These are phyloP conservation scores for Penicillium sclerotigenum DNA, from an alignment of 2,329 filamentous ascomycete species.

Conservation along the genomic window DNA sequence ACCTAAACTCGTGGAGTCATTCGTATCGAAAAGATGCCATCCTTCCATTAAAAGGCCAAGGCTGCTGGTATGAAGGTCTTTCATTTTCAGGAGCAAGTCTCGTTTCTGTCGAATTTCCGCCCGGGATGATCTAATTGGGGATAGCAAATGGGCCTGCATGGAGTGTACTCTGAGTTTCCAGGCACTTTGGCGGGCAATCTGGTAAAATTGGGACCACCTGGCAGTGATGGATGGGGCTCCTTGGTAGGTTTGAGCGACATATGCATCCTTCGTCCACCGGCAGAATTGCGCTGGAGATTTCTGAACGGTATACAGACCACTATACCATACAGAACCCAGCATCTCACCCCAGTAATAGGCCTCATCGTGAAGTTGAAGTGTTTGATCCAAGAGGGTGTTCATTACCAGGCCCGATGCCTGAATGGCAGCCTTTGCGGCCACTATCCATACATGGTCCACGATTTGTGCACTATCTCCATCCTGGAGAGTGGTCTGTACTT, in stretches of 20 bases:
- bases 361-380: constrained; percentile 77
- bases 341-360: constrained; percentile 96
- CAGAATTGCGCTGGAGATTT: constrained; percentile 75
- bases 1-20: constrained; percentile 53
- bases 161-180: constrained; percentile 66
- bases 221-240: constrained; percentile 32
- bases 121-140: constrained; percentile 72
- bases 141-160: constrained; percentile 69
- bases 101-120: constrained; percentile 74
- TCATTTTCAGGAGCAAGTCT: constrained; percentile 65
- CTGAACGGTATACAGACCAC: constrained; percentile 79
- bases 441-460: constrained; percentile 81
- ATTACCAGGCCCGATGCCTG: constrained; percentile 82
- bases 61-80: constrained; percentile 78
- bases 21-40: constrained; percentile 66
- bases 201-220: constrained; percentile 67
- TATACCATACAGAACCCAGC: constrained; percentile 71
- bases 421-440: constrained; percentile 87
- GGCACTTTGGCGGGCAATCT: constrained; percentile 72
- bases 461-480: constrained; percentile 54
- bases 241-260: constrained; percentile 27
- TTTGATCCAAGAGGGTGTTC: constrained; percentile 74
- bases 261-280: constrained; percentile 70
- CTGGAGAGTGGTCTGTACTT: constrained; percentile 18
- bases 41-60: constrained; percentile 86